Conservation (phyloP, 768 basidiomycete species). For the Collybiopsis luxurians region DNA sequence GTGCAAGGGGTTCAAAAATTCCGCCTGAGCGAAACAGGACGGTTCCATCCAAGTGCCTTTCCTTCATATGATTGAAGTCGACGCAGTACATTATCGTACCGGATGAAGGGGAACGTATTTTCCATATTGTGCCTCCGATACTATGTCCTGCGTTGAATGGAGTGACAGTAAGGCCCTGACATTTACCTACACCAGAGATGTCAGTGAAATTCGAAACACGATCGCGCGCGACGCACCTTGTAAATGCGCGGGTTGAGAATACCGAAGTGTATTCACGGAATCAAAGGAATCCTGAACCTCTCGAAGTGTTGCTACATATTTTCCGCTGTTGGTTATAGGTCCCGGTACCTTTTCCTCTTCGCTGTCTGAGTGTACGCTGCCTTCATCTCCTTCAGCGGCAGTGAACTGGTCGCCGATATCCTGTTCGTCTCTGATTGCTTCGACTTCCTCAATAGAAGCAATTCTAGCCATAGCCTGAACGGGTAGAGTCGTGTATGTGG, state of each 20-base stretch:
- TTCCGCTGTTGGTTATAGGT: constrained; percentile 36
- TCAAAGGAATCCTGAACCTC: constrained; percentile 95
- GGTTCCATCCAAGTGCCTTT: constrained; percentile 93
- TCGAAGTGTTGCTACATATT: constrained; percentile 72
- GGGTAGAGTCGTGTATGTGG: constrained; percentile 91
- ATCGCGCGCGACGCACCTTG: constrained; percentile 61
- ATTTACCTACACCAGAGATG: constrained; percentile 59
- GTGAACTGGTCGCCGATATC: constrained; percentile 49
- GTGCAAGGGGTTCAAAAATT: constrained; percentile 80
- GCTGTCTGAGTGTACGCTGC: constrained; percentile 18
- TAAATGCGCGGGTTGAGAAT: constrained; percentile 93
- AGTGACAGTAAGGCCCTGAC: constrained; percentile 90
- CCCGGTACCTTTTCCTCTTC: constrained; percentile 24
- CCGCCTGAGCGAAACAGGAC: constrained; percentile 80
- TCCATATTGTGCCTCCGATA: constrained; percentile 97
- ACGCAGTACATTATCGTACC: constrained; percentile 96
- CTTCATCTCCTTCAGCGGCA: constrained; percentile 22
- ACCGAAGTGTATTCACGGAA: constrained; percentile 85
- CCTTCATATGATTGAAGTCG: constrained; percentile 93
- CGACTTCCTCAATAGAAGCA: constrained; percentile 85
- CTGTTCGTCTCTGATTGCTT: constrained; percentile 75
- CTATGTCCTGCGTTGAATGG: constrained; percentile 95
- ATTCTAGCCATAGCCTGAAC: constrained; percentile 95
- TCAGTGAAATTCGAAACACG: constrained; percentile 8
- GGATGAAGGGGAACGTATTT: constrained; percentile 95